phyloP scores from a whole-genome alignment of 2,329 filamentous ascomycete species.

The Pseudogymnoascus sp. region DNA sequence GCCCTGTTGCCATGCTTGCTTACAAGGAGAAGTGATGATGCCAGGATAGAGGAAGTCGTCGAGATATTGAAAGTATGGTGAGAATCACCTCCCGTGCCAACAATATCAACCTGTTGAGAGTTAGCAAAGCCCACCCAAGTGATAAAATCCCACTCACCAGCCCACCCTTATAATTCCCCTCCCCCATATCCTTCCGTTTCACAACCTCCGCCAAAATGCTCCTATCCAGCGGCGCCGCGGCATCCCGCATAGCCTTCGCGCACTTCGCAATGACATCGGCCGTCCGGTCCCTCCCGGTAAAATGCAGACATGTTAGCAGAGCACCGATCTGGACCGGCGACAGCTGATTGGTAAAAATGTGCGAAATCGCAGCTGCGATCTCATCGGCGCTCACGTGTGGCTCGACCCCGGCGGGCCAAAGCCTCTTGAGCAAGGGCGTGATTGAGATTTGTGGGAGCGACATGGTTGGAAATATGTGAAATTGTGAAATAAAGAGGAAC shows the following conservation, averaged over 20 bases:
- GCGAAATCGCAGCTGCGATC: slow-evolving; percentile 79
- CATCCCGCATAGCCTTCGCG: slow-evolving; percentile 73
- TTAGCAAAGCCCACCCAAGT: neutral
- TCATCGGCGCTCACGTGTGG: slow-evolving; percentile 60
- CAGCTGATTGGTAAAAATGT: slow-evolving; percentile 85
- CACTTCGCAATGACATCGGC: slow-evolving; percentile 82
- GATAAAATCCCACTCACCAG: slow-evolving; percentile 49
- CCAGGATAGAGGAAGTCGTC: slow-evolving; percentile 87
- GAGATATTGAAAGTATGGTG: slow-evolving; percentile 99
- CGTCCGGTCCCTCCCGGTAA: slow-evolving; percentile 74
- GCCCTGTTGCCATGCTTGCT: slow-evolving; percentile 96
- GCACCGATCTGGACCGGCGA: slow-evolving; percentile 84
- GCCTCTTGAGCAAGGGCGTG: slow-evolving; percentile 61
- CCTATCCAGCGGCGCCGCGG: slow-evolving; percentile 63
- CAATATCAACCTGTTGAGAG: slow-evolving; percentile 62
- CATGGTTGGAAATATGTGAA: neutral
- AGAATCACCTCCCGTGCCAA: slow-evolving; percentile 90
- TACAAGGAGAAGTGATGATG: slow-evolving; percentile 73
- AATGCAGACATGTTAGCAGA: slow-evolving; percentile 83
- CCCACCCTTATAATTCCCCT: slow-evolving; percentile 72
- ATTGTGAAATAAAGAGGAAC: neutral
- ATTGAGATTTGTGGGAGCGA: slow-evolving; percentile 34
- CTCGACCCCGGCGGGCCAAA: slow-evolving; percentile 49
- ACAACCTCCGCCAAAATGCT: slow-evolving; percentile 53
- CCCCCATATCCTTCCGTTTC: slow-evolving; percentile 47